These are phyloP conservation scores for Eucalyptus curtisii DNA, from an alignment of 345 rosid genomes.

Conservation along the genomic window DNA sequence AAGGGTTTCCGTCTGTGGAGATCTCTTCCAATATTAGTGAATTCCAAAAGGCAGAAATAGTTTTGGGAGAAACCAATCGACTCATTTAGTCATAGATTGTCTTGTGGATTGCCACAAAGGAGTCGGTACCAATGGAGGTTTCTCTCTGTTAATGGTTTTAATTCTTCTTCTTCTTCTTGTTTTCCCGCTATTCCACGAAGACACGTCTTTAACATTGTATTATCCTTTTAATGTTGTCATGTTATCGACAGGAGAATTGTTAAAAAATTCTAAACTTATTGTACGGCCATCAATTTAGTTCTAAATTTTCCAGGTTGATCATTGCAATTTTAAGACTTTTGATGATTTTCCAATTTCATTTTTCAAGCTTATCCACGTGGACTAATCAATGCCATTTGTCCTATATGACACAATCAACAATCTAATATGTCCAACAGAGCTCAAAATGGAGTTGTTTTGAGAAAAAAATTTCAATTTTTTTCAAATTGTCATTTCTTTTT, in stretches of 20 bases:
- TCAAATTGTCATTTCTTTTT: not conserved
- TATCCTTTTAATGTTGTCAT: not conserved
- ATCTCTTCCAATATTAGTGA: not conserved
- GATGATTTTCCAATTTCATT: not conserved
- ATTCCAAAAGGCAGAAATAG: no score
- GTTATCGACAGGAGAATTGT: fast-evolving
- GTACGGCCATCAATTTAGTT: not conserved
- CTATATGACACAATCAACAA: fast-evolving
- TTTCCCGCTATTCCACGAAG: not conserved
- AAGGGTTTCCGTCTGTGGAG: not conserved
- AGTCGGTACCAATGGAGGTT: not conserved
- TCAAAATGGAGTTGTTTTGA: not conserved
- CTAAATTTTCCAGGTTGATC: fast-evolving
- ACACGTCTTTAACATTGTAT: not conserved
- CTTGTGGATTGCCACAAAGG: not conserved
- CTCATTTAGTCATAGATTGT: no score
- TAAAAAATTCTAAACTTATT: not conserved
- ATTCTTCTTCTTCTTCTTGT: not conserved
- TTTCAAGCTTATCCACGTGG: fast-evolving
- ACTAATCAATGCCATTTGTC: no score
- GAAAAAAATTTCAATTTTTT: no score
- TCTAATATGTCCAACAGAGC: fast-evolving
- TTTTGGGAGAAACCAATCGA: no score
- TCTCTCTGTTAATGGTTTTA: not conserved
- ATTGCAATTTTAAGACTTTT: not conserved